Percentiles rank a stretch among this genome's conserved stretches.
phyloP scores from a whole-genome alignment of 192 early-diverging fungal genomes.

The Neocallimastix lanati region DNA sequence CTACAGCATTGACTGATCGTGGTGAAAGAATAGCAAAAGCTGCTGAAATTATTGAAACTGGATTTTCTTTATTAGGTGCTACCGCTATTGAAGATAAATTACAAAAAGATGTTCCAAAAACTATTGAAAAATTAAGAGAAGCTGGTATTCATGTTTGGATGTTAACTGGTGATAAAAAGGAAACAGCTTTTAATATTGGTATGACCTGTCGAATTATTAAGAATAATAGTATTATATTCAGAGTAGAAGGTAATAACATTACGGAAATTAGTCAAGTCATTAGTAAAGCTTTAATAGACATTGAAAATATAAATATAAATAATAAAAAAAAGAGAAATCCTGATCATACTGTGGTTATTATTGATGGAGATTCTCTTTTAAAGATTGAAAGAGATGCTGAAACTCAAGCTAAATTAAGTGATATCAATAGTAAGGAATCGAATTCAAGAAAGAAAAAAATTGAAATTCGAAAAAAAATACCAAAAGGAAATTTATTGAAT shows the following conservation, averaged over 20 bases:
- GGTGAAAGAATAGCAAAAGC: conserved; percentile 21
- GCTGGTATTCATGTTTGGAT: conserved; percentile 35
- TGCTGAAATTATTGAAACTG: conserved; percentile 20
- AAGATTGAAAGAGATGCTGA: not conserved
- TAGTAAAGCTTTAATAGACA: conserved; percentile 11
- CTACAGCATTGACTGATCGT: conserved; percentile 40
- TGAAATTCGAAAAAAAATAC: conserved; percentile 4
- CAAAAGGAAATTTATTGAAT: not conserved
- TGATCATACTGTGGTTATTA: not conserved
- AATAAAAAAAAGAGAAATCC: not conserved
- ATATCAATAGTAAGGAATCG: not conserved
- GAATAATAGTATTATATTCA: conserved; percentile 6
- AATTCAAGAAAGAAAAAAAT: not conserved
- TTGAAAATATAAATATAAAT: not conserved
- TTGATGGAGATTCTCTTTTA: not conserved
- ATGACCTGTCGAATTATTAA: conserved; percentile 40
- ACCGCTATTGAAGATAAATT: conserved; percentile 44
- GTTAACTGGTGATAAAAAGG: conserved; percentile 43
- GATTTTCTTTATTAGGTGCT: conserved; percentile 21
- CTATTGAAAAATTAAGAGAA: conserved; percentile 29
- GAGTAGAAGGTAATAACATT: conserved; percentile 16
- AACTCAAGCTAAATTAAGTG: not conserved
- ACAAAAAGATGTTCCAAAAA: conserved; percentile 38
- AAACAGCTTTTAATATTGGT: conserved; percentile 50
- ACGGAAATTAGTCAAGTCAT: conserved; percentile 5